A percentile compares a stretch with the other conserved stretches of the same genome.
phyloP scores from a whole-genome alignment of 2,329 filamentous ascomycete genomes.

The Thelonectria rubi region DNA sequence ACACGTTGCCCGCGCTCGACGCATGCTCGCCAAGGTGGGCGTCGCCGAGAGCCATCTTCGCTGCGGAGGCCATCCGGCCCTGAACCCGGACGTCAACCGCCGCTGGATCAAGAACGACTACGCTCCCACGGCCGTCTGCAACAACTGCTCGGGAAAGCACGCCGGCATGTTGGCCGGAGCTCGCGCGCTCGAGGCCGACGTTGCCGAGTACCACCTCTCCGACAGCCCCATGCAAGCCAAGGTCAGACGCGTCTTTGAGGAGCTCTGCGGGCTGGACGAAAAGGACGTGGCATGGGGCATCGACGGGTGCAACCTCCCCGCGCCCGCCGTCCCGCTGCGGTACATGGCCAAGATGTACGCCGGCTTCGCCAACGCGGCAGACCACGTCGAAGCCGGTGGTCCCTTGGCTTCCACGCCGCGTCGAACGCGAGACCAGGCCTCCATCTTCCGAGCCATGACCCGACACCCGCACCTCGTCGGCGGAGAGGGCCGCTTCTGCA shows the following conservation, averaged over 20 bases:
- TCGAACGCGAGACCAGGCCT: constrained; percentile 41
- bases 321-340: constrained; percentile 53
- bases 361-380: constrained; percentile 48
- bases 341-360: constrained; percentile 49
- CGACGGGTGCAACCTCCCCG: constrained; percentile 59
- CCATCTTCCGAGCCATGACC: constrained; percentile 55
- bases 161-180: constrained; percentile 57
- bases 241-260: constrained; percentile 49
- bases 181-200: constrained; percentile 45
- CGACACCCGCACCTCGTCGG: constrained; percentile 54
- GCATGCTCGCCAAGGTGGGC: constrained; percentile 49
- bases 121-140: constrained; percentile 50
- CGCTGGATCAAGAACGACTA: constrained; percentile 52
- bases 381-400: constrained; percentile 15
- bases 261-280: constrained; percentile 44
- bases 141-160: constrained; percentile 61
- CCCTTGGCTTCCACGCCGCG: not conserved
- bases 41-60: constrained; percentile 49
- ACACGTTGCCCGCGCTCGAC: constrained; percentile 49
- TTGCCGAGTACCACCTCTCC: constrained; percentile 48
- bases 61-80: constrained; percentile 54
- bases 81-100: constrained; percentile 48
- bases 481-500: constrained; percentile 58
- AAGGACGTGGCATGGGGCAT: constrained; percentile 52
- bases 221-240: constrained; percentile 51